phyloP scores from a whole-genome alignment of 148 eudicot species.

The Polygonum maritimum region DNA sequence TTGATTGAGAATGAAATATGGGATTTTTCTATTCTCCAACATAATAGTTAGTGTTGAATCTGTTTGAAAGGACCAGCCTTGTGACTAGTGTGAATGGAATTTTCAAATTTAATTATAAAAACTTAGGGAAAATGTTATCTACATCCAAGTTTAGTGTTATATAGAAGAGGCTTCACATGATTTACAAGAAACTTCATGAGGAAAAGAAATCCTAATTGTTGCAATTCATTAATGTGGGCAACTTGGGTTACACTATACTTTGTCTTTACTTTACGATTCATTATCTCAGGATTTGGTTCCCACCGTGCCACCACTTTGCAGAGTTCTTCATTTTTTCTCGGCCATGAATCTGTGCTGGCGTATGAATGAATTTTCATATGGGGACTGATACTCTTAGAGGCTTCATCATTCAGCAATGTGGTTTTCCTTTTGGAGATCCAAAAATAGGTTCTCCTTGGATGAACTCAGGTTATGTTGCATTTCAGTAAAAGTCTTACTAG shows the following conservation, averaged over 20 bases:
- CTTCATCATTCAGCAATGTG: conserved; percentile 61
- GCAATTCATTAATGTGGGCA: too few species aligned
- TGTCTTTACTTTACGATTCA: not conserved
- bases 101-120: not conserved
- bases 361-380: not conserved
- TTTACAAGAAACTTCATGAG: too few species aligned
- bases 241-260: too few species aligned
- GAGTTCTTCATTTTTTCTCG: conserved; percentile 1
- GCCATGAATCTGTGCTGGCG: not conserved
- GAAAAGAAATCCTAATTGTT: too few species aligned
- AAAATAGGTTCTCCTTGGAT: conserved; percentile 76
- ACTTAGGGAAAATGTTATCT: not conserved
- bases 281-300: not conserved
- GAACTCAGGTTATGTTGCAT: conserved; percentile 59
- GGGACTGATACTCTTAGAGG: conserved; percentile 28
- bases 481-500: not conserved
- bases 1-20: not conserved
- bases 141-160: not conserved
- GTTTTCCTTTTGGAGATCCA: conserved; percentile 88
- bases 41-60: not conserved
- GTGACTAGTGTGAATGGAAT: not conserved
- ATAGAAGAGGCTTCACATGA: not conserved
- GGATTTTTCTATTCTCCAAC: not conserved
- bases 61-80: not conserved
- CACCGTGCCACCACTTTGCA: not conserved